phyloP scores from a whole-genome alignment of 1,284 basidiomycete species.

The Moniliophthora roreri region DNA sequence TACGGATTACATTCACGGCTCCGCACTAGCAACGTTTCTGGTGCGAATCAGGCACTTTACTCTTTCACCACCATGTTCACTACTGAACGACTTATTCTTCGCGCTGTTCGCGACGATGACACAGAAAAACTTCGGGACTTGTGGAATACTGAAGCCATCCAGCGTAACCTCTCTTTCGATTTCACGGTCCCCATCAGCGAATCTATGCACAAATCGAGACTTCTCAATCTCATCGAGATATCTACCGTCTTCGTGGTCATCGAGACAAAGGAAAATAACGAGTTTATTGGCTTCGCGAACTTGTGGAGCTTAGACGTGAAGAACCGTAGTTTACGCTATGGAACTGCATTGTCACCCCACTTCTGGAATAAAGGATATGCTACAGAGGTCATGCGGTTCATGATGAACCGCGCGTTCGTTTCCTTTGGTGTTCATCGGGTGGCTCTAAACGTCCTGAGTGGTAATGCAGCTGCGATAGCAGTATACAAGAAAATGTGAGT shows the following conservation, averaged over 20 bases:
- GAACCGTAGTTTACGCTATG: constrained; percentile 30
- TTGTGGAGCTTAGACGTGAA: constrained; percentile 1
- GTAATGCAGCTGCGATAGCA: constrained; percentile 29
- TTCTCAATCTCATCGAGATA: not conserved
- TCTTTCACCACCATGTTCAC: constrained; percentile 20
- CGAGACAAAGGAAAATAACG: not conserved
- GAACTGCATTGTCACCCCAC: constrained; percentile 27
- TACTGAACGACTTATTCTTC: constrained; percentile 3
- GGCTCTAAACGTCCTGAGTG: constrained; percentile 27
- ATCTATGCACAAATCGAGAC: not conserved
- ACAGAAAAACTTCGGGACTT: not conserved
- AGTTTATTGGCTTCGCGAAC: constrained; percentile 6
- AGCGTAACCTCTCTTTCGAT: not conserved
- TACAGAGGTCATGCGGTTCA: constrained; percentile 29
- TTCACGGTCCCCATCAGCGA: not conserved
- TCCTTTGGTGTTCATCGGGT: constrained; percentile 33
- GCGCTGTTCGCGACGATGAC: not conserved
- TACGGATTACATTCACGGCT: not conserved
- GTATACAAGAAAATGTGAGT: constrained; percentile 35
- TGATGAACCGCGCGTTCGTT: constrained; percentile 33
- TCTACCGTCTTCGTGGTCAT: not conserved
- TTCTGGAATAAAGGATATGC: constrained; percentile 35
- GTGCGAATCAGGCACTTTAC: not conserved
- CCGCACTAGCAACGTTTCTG: not conserved
- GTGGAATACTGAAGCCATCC: not conserved